phyloP scores from a whole-genome alignment of 2,329 filamentous ascomycete species.

The Acarospora socialis region DNA sequence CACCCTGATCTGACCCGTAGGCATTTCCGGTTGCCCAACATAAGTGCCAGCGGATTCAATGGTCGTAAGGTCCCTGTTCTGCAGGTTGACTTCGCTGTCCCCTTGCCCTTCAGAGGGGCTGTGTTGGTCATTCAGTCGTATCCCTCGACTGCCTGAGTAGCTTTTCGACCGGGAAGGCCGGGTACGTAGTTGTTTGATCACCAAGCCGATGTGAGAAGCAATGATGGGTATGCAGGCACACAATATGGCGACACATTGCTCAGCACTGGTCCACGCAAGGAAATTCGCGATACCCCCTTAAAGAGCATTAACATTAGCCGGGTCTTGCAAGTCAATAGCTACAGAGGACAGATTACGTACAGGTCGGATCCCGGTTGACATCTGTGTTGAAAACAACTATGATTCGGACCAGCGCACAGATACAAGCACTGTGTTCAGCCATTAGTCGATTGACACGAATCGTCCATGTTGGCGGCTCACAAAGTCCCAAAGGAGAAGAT shows the following conservation, averaged over 20 bases:
- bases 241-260: constrained; percentile 2
- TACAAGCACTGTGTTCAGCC: constrained; percentile 1
- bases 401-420: not conserved
- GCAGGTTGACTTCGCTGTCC: too few relatives aligned
- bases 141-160: too few relatives aligned
- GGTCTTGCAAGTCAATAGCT: not conserved
- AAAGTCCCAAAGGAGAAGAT: constrained; percentile 4
- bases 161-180: too few relatives aligned
- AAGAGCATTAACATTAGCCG: not conserved
- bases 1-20: too few relatives aligned
- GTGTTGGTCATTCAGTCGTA: too few relatives aligned
- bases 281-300: constrained; percentile 2
- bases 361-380: constrained; percentile 2
- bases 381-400: not conserved
- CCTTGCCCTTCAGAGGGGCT: too few relatives aligned
- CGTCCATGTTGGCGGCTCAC: not conserved
- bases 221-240: constrained; percentile 6
- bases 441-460: not conserved
- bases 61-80: too few relatives aligned
- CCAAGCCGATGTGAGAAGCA: constrained; percentile 1
- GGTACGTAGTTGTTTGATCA: not conserved
- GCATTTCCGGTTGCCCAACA: too few relatives aligned
- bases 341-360: constrained; percentile 1
- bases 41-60: too few relatives aligned
- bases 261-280: constrained; percentile 3